Evolutionary conservation across 768 basidiomycete genomes (phyloP), one percentile per base, ranked within the genome.

Genomic region (Lepiota brunneoincarnata): DNA sequence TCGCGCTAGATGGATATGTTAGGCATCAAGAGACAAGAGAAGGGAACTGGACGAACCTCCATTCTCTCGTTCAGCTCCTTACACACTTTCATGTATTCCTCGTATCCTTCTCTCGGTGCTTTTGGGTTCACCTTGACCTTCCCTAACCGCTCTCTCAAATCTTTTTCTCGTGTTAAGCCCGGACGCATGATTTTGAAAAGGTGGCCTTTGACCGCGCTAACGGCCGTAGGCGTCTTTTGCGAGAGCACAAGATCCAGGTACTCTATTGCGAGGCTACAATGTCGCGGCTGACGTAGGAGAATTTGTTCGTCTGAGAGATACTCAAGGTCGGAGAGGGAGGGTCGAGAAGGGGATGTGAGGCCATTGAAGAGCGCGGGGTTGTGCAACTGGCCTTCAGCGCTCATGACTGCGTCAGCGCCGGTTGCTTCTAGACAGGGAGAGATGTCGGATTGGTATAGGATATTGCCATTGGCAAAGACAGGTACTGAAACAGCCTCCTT

Each of bases 401-500:
- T 87, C 94, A 98, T 97, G 54, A 98, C 86, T 0, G 84, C 96
- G 63, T 97, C 93, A 5, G 84, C 88, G 12, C 93, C 92, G 0
- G 97, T 99, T 45, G 82, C 81, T 20, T 80, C 78, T 28, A 99
- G 72, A 67, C 94, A 98, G 10, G 75, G 72, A 47, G 79, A 76
- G 43, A 98, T 81, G 68, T 98, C 95, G n/a, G 83, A 78, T 40
- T 87, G 80, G 67, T 86, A 92, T 11, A 98, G 83, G 55, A 98
- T 83, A 67, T 98, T 98, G 24, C 97, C 97, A 68, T 99, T 99
- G 0, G 96, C 95, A 66, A 99, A 91, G 3, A 99, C 94, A 2
- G 95, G 96, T 0, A 99, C 82, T 0, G 82, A 83, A 35, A 98
- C 91, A 0, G 91, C 90, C 60, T 89, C 69, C 67, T 95, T 97